Percentiles rank a stretch among this genome's conserved stretches.
These are phyloP conservation scores for Arthrobotrys conoides DNA, from an alignment of 2,329 filamentous ascomycete genomes.

Conservation along the genomic window DNA sequence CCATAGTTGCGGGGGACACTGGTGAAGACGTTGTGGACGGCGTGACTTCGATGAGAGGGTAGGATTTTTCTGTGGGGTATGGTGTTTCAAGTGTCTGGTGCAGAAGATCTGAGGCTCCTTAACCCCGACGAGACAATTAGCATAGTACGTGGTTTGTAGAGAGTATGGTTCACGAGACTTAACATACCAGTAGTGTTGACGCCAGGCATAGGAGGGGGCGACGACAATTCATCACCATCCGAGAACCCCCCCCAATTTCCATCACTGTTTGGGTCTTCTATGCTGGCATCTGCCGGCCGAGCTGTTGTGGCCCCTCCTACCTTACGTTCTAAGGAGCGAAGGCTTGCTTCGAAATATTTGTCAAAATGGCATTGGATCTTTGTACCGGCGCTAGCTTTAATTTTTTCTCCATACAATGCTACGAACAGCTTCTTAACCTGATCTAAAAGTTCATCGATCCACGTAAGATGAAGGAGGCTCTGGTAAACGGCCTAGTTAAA, in stretches of 20 bases:
- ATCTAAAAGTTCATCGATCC: constrained; percentile 96
- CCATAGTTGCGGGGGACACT: constrained; percentile 64
- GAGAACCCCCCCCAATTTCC: constrained; percentile 11
- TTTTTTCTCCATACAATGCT: constrained; percentile 87
- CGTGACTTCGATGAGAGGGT: constrained; percentile 12
- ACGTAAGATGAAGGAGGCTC: constrained; percentile 91
- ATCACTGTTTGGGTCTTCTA: constrained; percentile 4
- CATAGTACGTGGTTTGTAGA: not conserved
- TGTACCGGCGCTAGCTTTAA: constrained; percentile 84
- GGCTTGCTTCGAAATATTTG: constrained; percentile 92
- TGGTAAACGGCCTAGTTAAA: constrained; percentile 87
- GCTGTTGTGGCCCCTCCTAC: constrained; percentile 63
- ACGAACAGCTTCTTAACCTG: constrained; percentile 94
- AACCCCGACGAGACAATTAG: constrained; percentile 13
- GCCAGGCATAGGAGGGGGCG: constrained; percentile 53
- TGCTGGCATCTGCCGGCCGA: not conserved
- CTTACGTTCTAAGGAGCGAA: constrained; percentile 81
- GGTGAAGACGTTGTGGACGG: constrained; percentile 76
- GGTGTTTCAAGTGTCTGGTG: constrained; percentile 6
- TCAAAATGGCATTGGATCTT: constrained; percentile 88
- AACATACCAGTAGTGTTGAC: constrained; percentile 29
- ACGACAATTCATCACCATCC: constrained; percentile 47
- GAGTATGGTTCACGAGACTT: not conserved
- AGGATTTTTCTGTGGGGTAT: constrained; percentile 1
- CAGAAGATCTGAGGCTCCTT: not conserved